These are phyloP conservation scores for Kwoniella shivajii DNA, from an alignment of 1,284 basidiomycete genomes.

Conservation along the genomic window DNA sequence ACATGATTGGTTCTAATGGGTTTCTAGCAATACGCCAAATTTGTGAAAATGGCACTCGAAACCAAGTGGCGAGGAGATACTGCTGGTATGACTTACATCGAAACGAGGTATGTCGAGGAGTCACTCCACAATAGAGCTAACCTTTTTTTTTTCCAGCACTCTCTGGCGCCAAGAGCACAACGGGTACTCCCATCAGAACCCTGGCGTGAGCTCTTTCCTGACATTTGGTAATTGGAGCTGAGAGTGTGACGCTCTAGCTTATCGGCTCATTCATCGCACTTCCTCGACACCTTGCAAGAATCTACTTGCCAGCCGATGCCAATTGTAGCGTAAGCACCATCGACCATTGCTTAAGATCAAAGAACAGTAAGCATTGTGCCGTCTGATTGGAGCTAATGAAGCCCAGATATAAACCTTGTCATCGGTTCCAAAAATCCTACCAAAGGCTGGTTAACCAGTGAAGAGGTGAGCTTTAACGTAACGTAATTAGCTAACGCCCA, in stretches of 20 bases:
- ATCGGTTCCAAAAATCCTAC: constrained; percentile 77
- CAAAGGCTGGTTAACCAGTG: constrained; percentile 46
- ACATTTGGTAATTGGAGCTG: background rate
- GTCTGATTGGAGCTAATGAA: constrained; percentile 3
- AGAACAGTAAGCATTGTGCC: constrained; percentile 60
- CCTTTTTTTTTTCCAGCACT: constrained; percentile 46
- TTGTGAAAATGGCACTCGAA: constrained; percentile 77
- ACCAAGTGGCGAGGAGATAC: constrained; percentile 72
- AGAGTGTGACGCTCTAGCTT: constrained; percentile 47
- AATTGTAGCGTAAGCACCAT: constrained; percentile 77
- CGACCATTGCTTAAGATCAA: constrained; percentile 76
- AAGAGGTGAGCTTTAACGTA: constrained; percentile 45
- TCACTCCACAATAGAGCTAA: background rate
- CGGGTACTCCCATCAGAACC: constrained; percentile 82
- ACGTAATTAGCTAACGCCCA: background rate
- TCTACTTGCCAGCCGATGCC: constrained; percentile 87
- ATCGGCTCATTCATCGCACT: constrained; percentile 78
- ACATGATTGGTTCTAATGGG: constrained; percentile 42
- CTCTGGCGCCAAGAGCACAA: constrained; percentile 68
- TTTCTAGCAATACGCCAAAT: constrained; percentile 72
- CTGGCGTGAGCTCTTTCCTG: constrained; percentile 57
- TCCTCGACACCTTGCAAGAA: constrained; percentile 71
- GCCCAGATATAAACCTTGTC: constrained; percentile 58
- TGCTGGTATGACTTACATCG: constrained; percentile 79
- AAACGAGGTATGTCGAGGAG: constrained; percentile 57